phyloP scores from a whole-genome alignment of 495 filamentous ascomycete species.

The Annulohypoxylon maeteangense region DNA sequence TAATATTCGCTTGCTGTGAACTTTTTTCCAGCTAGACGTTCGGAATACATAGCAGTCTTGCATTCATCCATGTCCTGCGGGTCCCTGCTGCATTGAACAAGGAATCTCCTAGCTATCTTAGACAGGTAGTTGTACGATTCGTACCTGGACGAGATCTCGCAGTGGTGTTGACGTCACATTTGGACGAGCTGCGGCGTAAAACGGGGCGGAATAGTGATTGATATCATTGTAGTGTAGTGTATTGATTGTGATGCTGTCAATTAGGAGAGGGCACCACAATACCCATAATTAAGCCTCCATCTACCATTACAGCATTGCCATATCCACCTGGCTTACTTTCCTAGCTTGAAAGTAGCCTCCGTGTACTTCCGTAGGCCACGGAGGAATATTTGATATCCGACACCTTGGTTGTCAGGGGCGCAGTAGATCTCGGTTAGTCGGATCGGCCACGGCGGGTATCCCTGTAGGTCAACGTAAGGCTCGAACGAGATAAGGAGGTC shows the following conservation, averaged over 20 bases:
- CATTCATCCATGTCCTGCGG: neutral
- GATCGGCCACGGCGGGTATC: conserved; percentile 97
- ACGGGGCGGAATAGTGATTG: neutral
- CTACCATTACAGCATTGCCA: neutral
- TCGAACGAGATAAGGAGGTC: conserved; percentile 90
- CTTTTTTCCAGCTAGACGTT: neutral
- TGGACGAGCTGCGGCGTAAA: neutral
- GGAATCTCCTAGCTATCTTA: neutral
- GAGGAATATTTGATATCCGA: conserved; percentile 94
- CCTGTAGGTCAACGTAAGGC: conserved; percentile 80
- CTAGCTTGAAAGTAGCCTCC: conserved; percentile 88
- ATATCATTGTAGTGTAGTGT: conserved; percentile 4
- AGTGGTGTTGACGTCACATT: conserved; percentile 1
- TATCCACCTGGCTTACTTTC: conserved; percentile 64
- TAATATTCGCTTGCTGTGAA: neutral
- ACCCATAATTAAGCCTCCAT: conserved; percentile 6
- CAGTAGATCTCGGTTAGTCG: conserved; percentile 93
- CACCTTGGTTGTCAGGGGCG: conserved; percentile 74
- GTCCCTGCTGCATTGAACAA: neutral
- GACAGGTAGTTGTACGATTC: neutral
- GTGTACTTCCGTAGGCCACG: conserved; percentile 84
- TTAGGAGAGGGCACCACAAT: neutral
- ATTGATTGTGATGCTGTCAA: conserved; percentile 5
- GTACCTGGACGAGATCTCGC: neutral
- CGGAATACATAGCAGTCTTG: neutral